phyloP scores from a whole-genome alignment of 495 filamentous ascomycete genomes.

The Parachaetomium inaequale region DNA sequence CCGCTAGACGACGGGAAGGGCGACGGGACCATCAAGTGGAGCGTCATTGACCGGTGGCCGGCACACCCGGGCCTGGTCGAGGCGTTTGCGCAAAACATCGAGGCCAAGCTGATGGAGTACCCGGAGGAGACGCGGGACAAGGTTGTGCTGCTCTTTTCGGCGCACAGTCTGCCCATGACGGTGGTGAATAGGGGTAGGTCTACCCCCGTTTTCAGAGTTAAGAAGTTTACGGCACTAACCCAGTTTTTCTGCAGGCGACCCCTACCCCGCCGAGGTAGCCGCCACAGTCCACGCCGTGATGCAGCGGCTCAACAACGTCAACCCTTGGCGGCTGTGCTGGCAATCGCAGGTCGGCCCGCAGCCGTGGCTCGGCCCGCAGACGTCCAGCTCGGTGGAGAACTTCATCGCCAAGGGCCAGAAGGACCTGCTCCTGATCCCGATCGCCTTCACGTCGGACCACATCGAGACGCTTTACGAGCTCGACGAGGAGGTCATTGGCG shows the following conservation, averaged over 20 bases:
- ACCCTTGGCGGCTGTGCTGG: slow-evolving; percentile 93
- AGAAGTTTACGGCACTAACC: slow-evolving; percentile 1
- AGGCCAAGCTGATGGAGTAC: slow-evolving; percentile 75
- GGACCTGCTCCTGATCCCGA: slow-evolving; percentile 87
- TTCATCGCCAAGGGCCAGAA: slow-evolving; percentile 90
- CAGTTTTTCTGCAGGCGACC: slow-evolving; percentile 59
- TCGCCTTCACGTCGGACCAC: slow-evolving; percentile 97
- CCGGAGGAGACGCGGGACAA: slow-evolving; percentile 69
- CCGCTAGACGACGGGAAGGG: slow-evolving; percentile 40
- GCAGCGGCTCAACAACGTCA: slow-evolving; percentile 77
- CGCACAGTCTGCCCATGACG: slow-evolving; percentile 93
- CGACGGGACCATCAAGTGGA: slow-evolving; percentile 81
- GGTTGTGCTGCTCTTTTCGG: slow-evolving; percentile 88
- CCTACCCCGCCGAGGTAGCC: slow-evolving; percentile 93
- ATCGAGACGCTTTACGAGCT: slow-evolving; percentile 97
- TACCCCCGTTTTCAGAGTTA: background rate
- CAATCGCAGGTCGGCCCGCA: slow-evolving; percentile 96
- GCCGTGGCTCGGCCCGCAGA: slow-evolving; percentile 95
- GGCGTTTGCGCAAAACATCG: slow-evolving; percentile 86
- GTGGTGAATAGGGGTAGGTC: slow-evolving; percentile 86
- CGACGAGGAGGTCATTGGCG: slow-evolving; percentile 91
- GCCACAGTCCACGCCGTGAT: slow-evolving; percentile 98
- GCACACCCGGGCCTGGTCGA: slow-evolving; percentile 84
- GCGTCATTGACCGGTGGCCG: slow-evolving; percentile 97
- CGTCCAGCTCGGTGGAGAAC: slow-evolving; percentile 76